phyloP scores from a whole-genome alignment of 2,329 filamentous ascomycete genomes.

The Diaporthe velutina region DNA sequence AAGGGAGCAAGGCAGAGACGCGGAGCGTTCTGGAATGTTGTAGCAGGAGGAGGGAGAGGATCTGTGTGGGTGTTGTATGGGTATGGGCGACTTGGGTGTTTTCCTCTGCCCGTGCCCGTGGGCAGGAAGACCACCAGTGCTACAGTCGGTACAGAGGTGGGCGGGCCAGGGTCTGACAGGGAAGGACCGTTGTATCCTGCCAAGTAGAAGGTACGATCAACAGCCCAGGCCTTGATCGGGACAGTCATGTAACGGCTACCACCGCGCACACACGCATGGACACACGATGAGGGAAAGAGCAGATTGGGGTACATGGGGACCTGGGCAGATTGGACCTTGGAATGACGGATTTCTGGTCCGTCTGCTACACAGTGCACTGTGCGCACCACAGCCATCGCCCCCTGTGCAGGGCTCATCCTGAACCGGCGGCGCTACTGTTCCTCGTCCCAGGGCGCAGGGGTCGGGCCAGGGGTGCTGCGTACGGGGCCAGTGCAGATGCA shows the following conservation, averaged over 20 bases:
- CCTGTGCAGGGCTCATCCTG: constrained; percentile 25
- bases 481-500: constrained; percentile 23
- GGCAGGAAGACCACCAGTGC: not conserved
- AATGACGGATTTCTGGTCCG: constrained; percentile 31
- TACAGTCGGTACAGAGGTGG: not conserved
- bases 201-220: constrained; percentile 6
- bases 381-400: constrained; percentile 3
- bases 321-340: constrained; percentile 19
- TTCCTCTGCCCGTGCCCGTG: constrained; percentile 17
- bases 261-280: not conserved
- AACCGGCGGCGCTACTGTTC: constrained; percentile 22
- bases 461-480: constrained; percentile 17
- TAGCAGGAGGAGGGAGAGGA: constrained; percentile 27
- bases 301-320: constrained; percentile 15
- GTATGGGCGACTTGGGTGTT: constrained; percentile 26
- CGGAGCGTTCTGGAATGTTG: constrained; percentile 33
- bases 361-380: constrained; percentile 32
- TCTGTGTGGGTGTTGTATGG: constrained; percentile 23
- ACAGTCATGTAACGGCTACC: not conserved
- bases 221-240: accelerated
- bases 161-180: constrained; percentile 3
- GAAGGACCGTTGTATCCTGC: not conserved
- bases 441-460: constrained; percentile 26
- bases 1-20: constrained; percentile 26
- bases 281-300: not conserved